Conservation (phyloP, 768 basidiomycete species). For the Paxillus ammoniavirescens region DNA sequence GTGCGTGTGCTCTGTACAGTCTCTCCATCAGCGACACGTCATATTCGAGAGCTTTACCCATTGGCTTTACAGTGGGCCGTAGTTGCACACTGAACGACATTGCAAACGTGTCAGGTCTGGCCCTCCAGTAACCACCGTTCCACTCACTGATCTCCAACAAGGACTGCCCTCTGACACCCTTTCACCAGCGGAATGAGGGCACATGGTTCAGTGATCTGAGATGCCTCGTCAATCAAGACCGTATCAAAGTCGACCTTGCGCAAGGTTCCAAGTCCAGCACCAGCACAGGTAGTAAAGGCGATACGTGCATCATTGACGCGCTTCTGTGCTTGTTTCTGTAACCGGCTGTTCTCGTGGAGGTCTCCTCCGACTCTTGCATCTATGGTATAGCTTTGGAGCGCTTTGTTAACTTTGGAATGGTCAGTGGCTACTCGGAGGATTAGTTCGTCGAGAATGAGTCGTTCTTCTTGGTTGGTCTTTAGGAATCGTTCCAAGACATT, state of each 20-base stretch:
- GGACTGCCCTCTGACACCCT: slow-evolving; percentile 52
- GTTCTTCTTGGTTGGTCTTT: slow-evolving; percentile 39
- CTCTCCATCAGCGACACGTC: slow-evolving; percentile 65
- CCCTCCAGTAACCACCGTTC: not conserved
- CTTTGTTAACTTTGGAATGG: slow-evolving; percentile 56
- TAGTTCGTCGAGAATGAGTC: slow-evolving; percentile 50
- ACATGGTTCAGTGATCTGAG: slow-evolving; percentile 66
- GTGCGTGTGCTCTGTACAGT: slow-evolving; percentile 41
- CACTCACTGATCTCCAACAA: slow-evolving; percentile 72
- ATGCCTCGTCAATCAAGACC: slow-evolving; percentile 68
- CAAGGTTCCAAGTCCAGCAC: slow-evolving; percentile 58
- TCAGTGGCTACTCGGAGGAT: slow-evolving; percentile 72
- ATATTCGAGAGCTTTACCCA: slow-evolving; percentile 54
- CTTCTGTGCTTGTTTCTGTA: slow-evolving; percentile 58
- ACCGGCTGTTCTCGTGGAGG: slow-evolving; percentile 54
- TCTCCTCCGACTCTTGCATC: slow-evolving; percentile 61
- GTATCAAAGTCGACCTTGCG: slow-evolving; percentile 56
- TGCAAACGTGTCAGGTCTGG: not conserved
- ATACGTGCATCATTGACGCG: slow-evolving; percentile 55
- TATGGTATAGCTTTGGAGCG: slow-evolving; percentile 56
- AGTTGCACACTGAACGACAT: slow-evolving; percentile 53
- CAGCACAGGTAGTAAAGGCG: slow-evolving; percentile 66
- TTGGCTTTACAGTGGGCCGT: slow-evolving; percentile 59
- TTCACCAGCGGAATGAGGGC: slow-evolving; percentile 69
- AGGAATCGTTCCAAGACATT: slow-evolving; percentile 68